phyloP scores from a whole-genome alignment of 768 basidiomycete genomes.

The Auriscalpium microsporum region DNA sequence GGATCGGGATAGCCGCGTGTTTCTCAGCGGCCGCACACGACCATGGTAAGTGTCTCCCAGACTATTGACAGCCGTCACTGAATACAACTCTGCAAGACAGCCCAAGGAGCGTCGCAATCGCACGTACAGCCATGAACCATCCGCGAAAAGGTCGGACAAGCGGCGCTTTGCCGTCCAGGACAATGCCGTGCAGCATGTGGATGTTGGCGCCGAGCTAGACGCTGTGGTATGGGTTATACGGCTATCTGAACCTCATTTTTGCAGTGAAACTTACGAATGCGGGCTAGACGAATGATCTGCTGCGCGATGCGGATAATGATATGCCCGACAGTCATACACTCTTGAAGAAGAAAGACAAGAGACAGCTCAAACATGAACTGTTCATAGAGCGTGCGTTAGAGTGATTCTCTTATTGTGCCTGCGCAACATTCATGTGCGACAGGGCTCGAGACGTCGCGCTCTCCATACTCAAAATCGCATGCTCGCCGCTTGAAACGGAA shows the following conservation, averaged over 20 bases:
- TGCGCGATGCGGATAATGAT: constrained; percentile 12
- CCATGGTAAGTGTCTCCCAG: not conserved
- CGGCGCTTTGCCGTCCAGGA: constrained; percentile 44
- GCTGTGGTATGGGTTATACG: constrained; percentile 28
- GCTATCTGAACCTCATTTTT: not conserved
- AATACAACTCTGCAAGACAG: constrained; percentile 5
- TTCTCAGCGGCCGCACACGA: not conserved
- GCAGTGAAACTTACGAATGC: too few species aligned
- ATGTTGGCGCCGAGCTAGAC: constrained; percentile 33
- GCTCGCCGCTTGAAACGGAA: constrained; percentile 62
- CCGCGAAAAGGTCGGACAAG: constrained; percentile 37
- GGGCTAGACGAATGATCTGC: not conserved
- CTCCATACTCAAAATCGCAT: constrained; percentile 68
- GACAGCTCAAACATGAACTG: constrained; percentile 53
- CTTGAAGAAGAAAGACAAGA: constrained; percentile 60
- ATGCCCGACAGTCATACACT: constrained; percentile 1
- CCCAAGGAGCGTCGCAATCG: constrained; percentile 34
- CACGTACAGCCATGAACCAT: constrained; percentile 37
- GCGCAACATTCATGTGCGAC: not conserved
- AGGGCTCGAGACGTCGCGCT: constrained; percentile 42
- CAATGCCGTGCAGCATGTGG: constrained; percentile 38
- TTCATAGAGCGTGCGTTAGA: constrained; percentile 52
- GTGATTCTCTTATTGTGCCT: not conserved
- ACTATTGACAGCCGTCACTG: not conserved
- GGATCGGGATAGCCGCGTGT: not conserved